phyloP scores from a whole-genome alignment of 371 early-diverging fungal species.

The Saksenaea oblongispora region DNA sequence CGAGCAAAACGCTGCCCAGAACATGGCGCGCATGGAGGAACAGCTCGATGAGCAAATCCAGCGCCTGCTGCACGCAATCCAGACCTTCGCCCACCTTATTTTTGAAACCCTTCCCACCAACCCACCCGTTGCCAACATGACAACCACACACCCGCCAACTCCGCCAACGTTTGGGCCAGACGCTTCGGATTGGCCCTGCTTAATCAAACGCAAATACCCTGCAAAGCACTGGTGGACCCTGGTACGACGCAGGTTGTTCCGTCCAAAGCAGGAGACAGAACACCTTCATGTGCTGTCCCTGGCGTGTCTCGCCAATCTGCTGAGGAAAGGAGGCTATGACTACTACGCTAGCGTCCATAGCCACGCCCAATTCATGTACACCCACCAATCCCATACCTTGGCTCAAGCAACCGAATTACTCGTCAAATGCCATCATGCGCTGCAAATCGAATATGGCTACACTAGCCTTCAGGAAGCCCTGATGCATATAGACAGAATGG shows the following conservation, averaged over 20 bases:
- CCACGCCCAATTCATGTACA: constrained; percentile 28
- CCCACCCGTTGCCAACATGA: neutral
- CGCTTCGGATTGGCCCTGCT: constrained; percentile 35
- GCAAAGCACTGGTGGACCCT: neutral
- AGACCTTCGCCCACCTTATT: neutral
- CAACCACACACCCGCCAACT: neutral
- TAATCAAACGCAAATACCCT: constrained; percentile 23
- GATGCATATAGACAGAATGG: constrained; percentile 21
- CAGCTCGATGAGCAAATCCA: neutral
- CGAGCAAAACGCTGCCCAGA: constrained; percentile 37
- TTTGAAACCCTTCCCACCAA: neutral
- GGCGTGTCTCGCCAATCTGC: constrained; percentile 24
- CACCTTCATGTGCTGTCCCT: constrained; percentile 22
- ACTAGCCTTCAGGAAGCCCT: constrained; percentile 23
- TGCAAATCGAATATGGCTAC: constrained; percentile 38
- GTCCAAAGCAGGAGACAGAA: neutral
- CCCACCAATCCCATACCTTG: constrained; percentile 30
- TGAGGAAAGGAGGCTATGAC: constrained; percentile 26
- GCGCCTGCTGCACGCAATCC: neutral
- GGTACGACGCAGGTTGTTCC: constrained; percentile 1
- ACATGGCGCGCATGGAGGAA: constrained; percentile 32
- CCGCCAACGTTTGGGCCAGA: constrained; percentile 35
- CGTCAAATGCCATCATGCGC: constrained; percentile 27
- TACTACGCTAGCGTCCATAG: constrained; percentile 34
- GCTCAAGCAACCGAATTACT: constrained; percentile 30